Percentiles rank a stretch among this genome's conserved stretches.
Evolutionary conservation across 495 filamentous ascomycete species (phyloP).

Genomic region (Astrocystis sublimbata): DNA sequence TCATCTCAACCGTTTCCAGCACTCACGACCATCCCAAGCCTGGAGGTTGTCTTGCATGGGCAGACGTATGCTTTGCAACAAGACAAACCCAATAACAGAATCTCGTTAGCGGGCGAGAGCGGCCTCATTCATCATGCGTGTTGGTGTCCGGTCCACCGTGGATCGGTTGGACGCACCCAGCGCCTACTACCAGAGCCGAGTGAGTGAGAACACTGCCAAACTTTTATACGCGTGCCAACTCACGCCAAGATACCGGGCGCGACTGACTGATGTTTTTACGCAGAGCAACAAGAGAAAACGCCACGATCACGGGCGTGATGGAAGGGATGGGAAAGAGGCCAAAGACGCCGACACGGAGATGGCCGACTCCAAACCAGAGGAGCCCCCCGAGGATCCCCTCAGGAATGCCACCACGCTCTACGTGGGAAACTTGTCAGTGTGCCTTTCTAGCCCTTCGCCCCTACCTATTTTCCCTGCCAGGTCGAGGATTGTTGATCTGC

Average conservation of each 20-base stretch:
- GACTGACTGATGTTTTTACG: not conserved
- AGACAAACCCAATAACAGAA: not conserved
- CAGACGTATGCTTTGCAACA: not conserved
- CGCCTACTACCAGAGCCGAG: conserved; percentile 80
- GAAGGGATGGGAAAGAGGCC: conserved; percentile 49
- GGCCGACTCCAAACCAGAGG: conserved; percentile 49
- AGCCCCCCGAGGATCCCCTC: conserved; percentile 68
- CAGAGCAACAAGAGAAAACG: conserved; percentile 68
- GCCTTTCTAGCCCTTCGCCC: too few species aligned
- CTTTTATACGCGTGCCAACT: not conserved
- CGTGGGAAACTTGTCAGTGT: conserved; percentile 87
- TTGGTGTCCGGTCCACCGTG: conserved; percentile 60
- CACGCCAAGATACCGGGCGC: not conserved
- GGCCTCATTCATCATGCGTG: conserved; percentile 19
- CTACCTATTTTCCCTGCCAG: conserved; percentile 2
- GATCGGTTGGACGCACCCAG: conserved; percentile 87
- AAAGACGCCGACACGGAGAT: conserved; percentile 53
- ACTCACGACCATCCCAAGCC: not conserved
- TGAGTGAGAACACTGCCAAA: conserved; percentile 40
- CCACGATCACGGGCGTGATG: conserved; percentile 53
- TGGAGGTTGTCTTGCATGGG: not conserved
- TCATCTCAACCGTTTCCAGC: conserved; percentile 2
- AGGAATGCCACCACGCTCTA: conserved; percentile 92
- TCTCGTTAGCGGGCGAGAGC: not conserved
- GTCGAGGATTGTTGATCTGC: too few species aligned